Percentiles rank a stretch among this genome's conserved stretches.
These are phyloP conservation scores for Russula brevipes DNA, from an alignment of 768 basidiomycete genomes.

Conservation along the genomic window DNA sequence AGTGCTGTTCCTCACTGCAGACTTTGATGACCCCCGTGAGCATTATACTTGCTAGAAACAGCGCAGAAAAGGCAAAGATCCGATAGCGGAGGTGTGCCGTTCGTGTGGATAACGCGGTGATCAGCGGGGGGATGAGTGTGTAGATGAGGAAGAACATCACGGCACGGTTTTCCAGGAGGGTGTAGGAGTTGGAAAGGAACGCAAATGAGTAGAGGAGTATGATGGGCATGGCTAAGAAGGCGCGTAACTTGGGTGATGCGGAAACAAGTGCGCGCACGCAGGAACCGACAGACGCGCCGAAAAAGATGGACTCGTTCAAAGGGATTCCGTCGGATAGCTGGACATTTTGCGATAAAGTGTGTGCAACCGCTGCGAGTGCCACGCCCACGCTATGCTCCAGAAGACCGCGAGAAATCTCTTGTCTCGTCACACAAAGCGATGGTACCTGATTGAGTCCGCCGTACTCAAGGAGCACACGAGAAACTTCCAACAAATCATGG, in stretches of 20 bases:
- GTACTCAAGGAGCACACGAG: too few species aligned
- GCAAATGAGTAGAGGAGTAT: too few species aligned
- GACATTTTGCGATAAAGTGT: not conserved
- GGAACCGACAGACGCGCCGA: conserved; percentile 29
- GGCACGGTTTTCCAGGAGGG: conserved; percentile 93
- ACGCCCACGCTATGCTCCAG: not conserved
- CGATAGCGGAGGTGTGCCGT: conserved; percentile 63
- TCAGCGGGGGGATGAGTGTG: conserved; percentile 54
- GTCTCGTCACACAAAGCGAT: too few species aligned
- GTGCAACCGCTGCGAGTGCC: conserved; percentile 4
- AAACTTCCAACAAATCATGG: too few species aligned
- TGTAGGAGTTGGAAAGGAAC: conserved; percentile 66
- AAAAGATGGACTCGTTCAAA: conserved; percentile 8
- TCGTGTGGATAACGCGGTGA: conserved; percentile 63
- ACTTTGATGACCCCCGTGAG: conserved; percentile 78
- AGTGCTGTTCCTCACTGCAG: conserved; percentile 92
- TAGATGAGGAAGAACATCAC: conserved; percentile 68
- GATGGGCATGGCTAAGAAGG: too few species aligned
- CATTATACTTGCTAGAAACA: conserved; percentile 65
- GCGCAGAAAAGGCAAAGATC: conserved; percentile 66
- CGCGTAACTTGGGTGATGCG: too few species aligned
- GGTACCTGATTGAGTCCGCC: too few species aligned
- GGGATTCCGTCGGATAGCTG: conserved; percentile 27
- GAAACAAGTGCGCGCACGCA: too few species aligned
- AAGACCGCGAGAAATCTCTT: too few species aligned